Percentiles rank a stretch among this genome's conserved stretches.
phyloP scores from a whole-genome alignment of 1,139 yeast species.

The Debaryomyces nepalensis region DNA sequence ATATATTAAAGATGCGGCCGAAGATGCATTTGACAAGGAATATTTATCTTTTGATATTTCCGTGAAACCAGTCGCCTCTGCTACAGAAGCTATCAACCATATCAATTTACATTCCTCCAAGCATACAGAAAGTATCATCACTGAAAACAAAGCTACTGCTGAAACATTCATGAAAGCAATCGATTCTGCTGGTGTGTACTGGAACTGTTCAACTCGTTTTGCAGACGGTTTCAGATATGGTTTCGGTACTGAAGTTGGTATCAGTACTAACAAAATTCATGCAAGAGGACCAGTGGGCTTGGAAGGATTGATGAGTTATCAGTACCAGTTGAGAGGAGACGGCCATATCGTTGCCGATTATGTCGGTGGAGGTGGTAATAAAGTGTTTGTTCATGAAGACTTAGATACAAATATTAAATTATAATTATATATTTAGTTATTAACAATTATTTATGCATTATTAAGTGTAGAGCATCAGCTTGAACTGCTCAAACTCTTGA shows the following conservation, averaged over 20 bases:
- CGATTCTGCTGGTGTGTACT: constrained; percentile 97
- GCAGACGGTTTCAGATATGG: constrained; percentile 99
- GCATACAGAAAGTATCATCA: constrained; percentile 92
- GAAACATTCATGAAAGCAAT: constrained; percentile 79
- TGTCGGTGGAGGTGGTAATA: constrained; percentile 88
- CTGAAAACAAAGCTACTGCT: constrained; percentile 72
- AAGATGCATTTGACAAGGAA: constrained; percentile 77
- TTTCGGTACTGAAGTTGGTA: constrained; percentile 98
- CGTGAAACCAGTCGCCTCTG: constrained; percentile 60
- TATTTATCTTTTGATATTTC: constrained; percentile 84
- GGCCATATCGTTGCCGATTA: constrained; percentile 94
- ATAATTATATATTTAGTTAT: constrained; percentile 9
- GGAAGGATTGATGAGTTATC: constrained; percentile 95
- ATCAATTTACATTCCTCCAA: constrained; percentile 92
- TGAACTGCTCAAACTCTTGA: constrained; percentile 36
- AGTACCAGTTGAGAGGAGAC: constrained; percentile 86
- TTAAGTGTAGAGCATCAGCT: constrained; percentile 14
- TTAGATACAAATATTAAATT: constrained; percentile 34
- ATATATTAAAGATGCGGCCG: constrained; percentile 43
- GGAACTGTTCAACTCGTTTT: constrained; percentile 96
- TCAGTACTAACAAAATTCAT: constrained; percentile 93
- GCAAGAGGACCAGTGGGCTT: constrained; percentile 99
- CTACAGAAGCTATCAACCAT: constrained; percentile 75
- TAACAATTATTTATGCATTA: background rate
- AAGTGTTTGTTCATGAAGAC: constrained; percentile 76